A percentile compares a stretch with the other conserved stretches of the same genome.
phyloP scores from a whole-genome alignment of 352 stramenopile genomes.

The Phytophthora cajani region DNA sequence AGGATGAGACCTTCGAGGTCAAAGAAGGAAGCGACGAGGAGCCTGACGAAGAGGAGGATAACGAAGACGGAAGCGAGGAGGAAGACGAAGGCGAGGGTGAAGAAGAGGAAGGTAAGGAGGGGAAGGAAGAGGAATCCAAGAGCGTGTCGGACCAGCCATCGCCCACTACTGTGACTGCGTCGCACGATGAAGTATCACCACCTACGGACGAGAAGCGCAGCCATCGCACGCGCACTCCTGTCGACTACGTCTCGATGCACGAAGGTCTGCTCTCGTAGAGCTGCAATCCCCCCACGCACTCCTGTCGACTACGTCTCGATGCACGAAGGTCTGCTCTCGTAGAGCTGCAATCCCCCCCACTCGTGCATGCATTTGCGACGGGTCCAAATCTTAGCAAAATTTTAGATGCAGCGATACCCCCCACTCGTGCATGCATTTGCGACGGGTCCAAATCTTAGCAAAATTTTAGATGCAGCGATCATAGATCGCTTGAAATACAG shows the following conservation, averaged over 20 bases:
- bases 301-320: no score
- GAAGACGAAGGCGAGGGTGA: constrained; percentile 19
- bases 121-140: constrained; percentile 10
- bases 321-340: no score
- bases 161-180: constrained; percentile 30
- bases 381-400: no score
- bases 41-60: constrained; percentile 41
- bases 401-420: no score
- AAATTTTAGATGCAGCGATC: constrained; percentile 33
- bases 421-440: not conserved
- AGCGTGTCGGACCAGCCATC: constrained; percentile 25
- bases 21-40: constrained; percentile 53
- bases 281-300: not conserved
- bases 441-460: constrained; percentile 18
- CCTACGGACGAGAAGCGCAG: constrained; percentile 20
- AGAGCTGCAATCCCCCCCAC: no score
- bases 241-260: constrained; percentile 73
- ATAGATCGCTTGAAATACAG: constrained; percentile 34
- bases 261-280: constrained; percentile 51
- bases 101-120: constrained; percentile 19
- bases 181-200: constrained; percentile 27
- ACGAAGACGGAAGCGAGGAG: constrained; percentile 34
- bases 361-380: no score
- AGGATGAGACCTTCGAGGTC: constrained; percentile 51
- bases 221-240: constrained; percentile 32